Evolutionary conservation across 2,329 filamentous ascomycete genomes (phyloP).

Genomic region (Hymenoscyphus infarciens): DNA sequence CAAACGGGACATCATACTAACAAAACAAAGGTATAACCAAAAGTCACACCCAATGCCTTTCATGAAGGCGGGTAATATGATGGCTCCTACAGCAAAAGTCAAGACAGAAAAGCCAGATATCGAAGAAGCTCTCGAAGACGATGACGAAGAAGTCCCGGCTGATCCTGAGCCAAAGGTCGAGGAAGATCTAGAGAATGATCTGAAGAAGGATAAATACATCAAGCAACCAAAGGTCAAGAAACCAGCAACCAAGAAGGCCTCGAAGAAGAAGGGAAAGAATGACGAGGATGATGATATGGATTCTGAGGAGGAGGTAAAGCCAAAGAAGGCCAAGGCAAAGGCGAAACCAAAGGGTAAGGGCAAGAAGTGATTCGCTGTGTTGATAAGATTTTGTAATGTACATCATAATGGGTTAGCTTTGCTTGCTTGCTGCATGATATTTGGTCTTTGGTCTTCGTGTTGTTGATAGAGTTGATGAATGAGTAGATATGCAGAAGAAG

Average conservation of each 20-base stretch:
- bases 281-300: conserved; percentile 28
- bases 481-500: background rate
- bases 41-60: conserved; percentile 88
- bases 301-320: conserved; percentile 24
- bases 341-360: conserved; percentile 29
- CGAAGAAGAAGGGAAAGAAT: conserved; percentile 36
- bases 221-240: conserved; percentile 80
- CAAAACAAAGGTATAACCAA: conserved; percentile 68
- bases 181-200: conserved; percentile 72
- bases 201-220: conserved; percentile 95
- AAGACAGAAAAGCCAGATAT: conserved; percentile 75
- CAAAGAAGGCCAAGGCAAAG: conserved; percentile 29
- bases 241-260: conserved; percentile 48
- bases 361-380: conserved; percentile 23
- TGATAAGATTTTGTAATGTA: conserved; percentile 7
- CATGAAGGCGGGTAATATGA: conserved; percentile 83
- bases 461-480: background rate
- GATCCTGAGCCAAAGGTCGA: conserved; percentile 52
- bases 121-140: conserved; percentile 92
- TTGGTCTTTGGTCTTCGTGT: background rate
- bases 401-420: background rate
- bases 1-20: conserved; percentile 4
- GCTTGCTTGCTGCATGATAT: background rate
- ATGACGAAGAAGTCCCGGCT: conserved; percentile 63
- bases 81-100: conserved; percentile 56